Evolutionary conservation across 331 rosid species (phyloP), one percentile per base, ranked within the genome.

Genomic region (Pyracantha coccinea): DNA sequence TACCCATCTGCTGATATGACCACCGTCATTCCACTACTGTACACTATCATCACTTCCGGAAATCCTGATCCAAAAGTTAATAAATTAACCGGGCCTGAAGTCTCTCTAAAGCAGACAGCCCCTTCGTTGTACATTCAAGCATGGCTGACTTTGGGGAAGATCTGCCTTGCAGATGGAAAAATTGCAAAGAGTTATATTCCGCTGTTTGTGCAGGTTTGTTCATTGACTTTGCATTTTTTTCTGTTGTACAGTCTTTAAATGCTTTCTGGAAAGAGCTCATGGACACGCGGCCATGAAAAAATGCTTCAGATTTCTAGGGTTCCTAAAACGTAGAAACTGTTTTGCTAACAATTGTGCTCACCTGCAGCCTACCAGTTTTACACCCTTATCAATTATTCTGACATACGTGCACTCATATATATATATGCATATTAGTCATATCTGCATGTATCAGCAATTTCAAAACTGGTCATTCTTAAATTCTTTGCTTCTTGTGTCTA

Each of bases 91-190:
- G 88, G 87, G 54, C 73, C 89, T 77, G 19, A 76, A 29, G 70
- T 71, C 72, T 89, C 91, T 83, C 79, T 88, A 54, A 87, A 78
- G 79, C 82, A 83, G 59, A 83, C 86, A 66, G 86, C 97, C 52
- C 96, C 93, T 71, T 88, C 97, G 71, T 82, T 93, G 35, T 93
- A 87, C 76, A 81, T 88, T 81, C 98, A 90, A 69, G 96, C 92
- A 63, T 93, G 98, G 98, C 69, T 93, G 75, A 77, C 95, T 82
- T 83, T 93, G 90, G 98, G 97, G 74, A 93, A 93, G 87, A 90
- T 93, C 78, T 93, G 98, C 85, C 97, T 93, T 68, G 91, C 95
- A 75, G 96, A 93, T 64, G 97, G 83, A 73, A 91, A 91, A 74
- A 89, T 87, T 79, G 97, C 98, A 32, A 91, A 93, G 90, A 85